These are phyloP conservation scores for Pestalotiopsis sp. DNA, from an alignment of 2,329 filamentous ascomycete genomes.

Conservation along the genomic window DNA sequence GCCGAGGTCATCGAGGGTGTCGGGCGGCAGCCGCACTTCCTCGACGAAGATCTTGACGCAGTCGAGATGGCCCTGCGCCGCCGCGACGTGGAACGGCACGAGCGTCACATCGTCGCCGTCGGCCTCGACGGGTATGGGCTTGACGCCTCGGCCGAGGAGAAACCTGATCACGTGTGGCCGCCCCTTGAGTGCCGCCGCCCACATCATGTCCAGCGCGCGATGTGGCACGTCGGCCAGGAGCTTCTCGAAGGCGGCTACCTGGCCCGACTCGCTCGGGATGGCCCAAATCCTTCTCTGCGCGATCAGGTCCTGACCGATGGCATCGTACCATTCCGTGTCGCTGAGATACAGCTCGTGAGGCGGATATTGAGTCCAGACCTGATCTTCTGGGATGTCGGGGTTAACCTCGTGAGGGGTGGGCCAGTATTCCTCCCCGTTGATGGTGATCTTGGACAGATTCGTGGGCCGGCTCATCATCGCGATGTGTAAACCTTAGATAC, in stretches of 20 bases:
- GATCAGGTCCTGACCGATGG: neutral
- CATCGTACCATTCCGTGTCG: slow-evolving; percentile 1
- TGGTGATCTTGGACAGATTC: neutral
- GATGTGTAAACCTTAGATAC: neutral
- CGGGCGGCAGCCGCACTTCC: neutral
- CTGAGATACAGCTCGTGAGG: neutral
- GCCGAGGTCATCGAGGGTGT: neutral
- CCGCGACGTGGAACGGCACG: neutral
- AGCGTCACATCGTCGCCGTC: neutral
- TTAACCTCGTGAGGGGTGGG: neutral
- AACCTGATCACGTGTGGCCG: neutral
- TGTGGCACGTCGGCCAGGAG: neutral
- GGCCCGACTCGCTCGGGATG: neutral
- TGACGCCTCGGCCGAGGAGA: neutral
- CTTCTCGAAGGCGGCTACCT: neutral
- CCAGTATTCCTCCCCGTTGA: neutral
- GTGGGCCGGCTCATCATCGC: neutral
- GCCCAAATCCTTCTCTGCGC: slow-evolving; percentile 1
- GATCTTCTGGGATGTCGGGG: neutral
- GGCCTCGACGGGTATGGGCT: neutral
- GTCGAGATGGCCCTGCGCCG: neutral
- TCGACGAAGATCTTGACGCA: slow-evolving; percentile 3
- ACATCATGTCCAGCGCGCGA: slow-evolving; percentile 1
- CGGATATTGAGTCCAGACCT: neutral
- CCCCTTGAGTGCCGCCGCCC: neutral